Evolutionary conservation across 176 grass and related monocot species (phyloP).

Genomic region (Cocos nucifera): DNA sequence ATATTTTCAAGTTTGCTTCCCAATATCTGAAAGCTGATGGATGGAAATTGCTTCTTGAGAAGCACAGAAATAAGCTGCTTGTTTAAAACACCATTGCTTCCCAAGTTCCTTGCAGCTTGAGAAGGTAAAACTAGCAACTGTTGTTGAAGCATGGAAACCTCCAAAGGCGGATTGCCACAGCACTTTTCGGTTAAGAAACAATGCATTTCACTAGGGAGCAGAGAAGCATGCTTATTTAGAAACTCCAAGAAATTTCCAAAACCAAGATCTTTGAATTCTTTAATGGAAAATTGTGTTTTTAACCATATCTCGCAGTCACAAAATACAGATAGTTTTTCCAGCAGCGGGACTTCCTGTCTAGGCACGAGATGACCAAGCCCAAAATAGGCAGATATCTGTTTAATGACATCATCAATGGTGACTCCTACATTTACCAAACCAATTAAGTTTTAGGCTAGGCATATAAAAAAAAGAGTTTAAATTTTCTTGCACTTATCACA

Average conservation of each 20-base stretch:
- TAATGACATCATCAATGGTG: conserved; percentile 48
- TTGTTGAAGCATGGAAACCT: conserved; percentile 48
- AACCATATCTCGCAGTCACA: conserved; percentile 62
- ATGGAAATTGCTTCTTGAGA: conserved; percentile 78
- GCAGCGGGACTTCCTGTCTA: conserved; percentile 9
- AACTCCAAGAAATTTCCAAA: conserved; percentile 73
- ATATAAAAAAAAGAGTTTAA: no score
- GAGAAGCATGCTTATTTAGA: conserved; percentile 53
- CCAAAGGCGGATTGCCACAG: conserved; percentile 23
- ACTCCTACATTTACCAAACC: conserved; percentile 13
- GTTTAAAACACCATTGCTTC: conserved; percentile 26
- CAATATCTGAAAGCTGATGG: conserved; percentile 46
- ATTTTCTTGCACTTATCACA: no score
- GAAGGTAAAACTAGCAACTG: conserved; percentile 57
- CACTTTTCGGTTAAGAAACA: conserved; percentile 33
- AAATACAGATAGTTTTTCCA: conserved; percentile 27
- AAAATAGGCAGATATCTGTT: conserved; percentile 53
- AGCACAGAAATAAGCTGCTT: conserved; percentile 45
- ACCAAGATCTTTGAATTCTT: conserved; percentile 69
- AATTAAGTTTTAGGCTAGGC: no score
- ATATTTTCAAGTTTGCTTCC: conserved; percentile 29
- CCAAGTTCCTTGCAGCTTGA: conserved; percentile 43
- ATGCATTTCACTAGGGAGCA: conserved; percentile 32
- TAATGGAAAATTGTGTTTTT: conserved; percentile 41
- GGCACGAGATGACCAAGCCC: conserved; percentile 33